Base-by-base conservation (phyloP, 805 yeast species). In the Cyberlindnera nakhonratchasimensis region DNA sequence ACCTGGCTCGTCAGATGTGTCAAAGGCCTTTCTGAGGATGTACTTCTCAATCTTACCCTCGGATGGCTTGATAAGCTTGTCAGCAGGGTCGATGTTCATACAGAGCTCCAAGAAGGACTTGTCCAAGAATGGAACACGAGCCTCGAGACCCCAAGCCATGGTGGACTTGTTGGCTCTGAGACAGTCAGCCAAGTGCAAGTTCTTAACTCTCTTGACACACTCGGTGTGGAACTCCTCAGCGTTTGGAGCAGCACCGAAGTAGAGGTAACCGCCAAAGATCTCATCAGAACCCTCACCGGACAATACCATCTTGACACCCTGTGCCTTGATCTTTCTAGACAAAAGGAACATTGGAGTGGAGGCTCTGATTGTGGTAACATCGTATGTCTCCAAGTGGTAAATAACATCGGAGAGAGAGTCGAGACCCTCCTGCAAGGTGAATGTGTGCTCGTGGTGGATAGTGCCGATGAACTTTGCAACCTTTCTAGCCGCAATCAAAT, bases 71-170 rank as follows among this genome's bases (percentile, higher is more conserved):
- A 91, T 91, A 67, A 91, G 61, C 74, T 93, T 93, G 60, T 93
- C 97, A 52, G 75, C 75, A 52, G 99, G 98, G 69, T 85, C 84
- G 62, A 93, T 86, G 84, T 85, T 84, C 96, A 93, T 84, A 67
- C 95, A 80, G 34, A 86, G 79, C 59, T 91, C 87, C 67, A 93
- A 72, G 78, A 93, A 93, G 64, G 82, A 76, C 72, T 82, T 86
- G 71, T 93, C 99, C 71, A 93, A 78, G 86, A 93, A 93, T 55
- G 99, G 99, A 55, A 93, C 99, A 72, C 99, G 86, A 48, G 99
- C 99, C 73, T 93, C 99, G 52, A 93, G 78, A 67, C 99, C 99
- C 99, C 99, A 93, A 33, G 99, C 98, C 96, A 93, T 87, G 46
- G 99, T 93, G 25, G 97, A 90, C 72, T 93, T 93, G 86, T 93